A percentile compares a stretch with the other conserved stretches of the same genome.
Conservation (phyloP, 148 eudicot species). For the Beta vulgaris region DNA sequence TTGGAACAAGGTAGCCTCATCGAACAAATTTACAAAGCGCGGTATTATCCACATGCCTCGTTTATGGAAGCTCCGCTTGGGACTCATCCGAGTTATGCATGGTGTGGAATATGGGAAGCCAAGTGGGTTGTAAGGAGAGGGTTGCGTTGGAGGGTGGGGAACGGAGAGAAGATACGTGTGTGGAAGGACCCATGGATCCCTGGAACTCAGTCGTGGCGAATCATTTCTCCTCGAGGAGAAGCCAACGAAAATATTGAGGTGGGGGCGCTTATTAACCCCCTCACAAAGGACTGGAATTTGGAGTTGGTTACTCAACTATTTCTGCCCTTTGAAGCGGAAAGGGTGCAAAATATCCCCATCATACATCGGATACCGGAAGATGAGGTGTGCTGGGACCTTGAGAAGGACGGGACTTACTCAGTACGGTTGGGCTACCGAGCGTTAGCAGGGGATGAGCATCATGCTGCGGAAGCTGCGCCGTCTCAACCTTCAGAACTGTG, state of each 20-base stretch:
- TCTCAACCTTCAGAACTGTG: neutral
- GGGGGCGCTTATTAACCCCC: neutral
- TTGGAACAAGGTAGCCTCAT: neutral
- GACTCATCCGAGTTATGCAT: too few species aligned
- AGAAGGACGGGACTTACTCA: neutral
- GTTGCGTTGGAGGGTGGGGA: neutral
- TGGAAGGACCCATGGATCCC: neutral
- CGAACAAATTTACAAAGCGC: neutral
- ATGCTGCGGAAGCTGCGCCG: neutral
- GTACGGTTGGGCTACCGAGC: neutral
- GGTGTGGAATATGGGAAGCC: neutral
- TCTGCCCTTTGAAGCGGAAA: neutral
- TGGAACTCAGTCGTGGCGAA: neutral
- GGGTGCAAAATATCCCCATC: neutral
- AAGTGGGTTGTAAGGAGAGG: neutral
- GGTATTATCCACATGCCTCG: neutral
- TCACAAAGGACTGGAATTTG: neutral
- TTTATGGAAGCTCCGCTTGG: neutral
- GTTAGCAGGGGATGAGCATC: neutral
- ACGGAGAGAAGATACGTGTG: neutral
- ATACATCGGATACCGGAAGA: neutral
- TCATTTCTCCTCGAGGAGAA: neutral
- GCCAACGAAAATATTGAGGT: neutral
- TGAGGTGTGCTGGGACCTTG: neutral
- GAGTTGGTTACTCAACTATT: neutral